A percentile compares a stretch with the other conserved stretches of the same genome.
Conservation (phyloP, 768 basidiomycete species). For the Scleroderma bovista region DNA sequence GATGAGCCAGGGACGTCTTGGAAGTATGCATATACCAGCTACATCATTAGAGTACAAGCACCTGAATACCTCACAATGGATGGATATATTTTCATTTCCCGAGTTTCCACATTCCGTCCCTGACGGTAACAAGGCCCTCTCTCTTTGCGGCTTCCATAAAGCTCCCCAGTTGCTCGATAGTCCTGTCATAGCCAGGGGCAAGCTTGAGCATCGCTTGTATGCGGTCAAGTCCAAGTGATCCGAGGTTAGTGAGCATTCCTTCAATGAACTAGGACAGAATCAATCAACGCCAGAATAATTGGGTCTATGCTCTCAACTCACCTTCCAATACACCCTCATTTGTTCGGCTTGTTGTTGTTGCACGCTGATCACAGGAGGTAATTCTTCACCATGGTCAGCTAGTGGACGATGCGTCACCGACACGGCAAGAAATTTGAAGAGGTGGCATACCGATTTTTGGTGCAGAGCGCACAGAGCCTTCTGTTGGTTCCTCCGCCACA, state of each 20-base stretch:
- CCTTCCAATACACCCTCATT: conserved; percentile 89
- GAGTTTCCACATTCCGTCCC: conserved; percentile 69
- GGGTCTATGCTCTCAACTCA: conserved; percentile 16
- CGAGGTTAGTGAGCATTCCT: conserved; percentile 88
- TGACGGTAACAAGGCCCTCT: conserved; percentile 68
- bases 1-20: too few relatives aligned
- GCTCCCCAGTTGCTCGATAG: conserved; percentile 66
- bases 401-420: neutral
- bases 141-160: conserved; percentile 80
- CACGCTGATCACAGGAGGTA: conserved; percentile 44
- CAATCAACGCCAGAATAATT: neutral
- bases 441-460: conserved; percentile 21
- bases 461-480: conserved; percentile 16
- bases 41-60: neutral
- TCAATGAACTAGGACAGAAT: conserved; percentile 64
- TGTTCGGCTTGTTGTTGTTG: conserved; percentile 81
- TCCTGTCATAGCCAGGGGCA: conserved; percentile 77
- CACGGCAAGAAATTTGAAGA: neutral
- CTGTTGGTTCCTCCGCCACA: conserved; percentile 42
- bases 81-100: conserved; percentile 8
- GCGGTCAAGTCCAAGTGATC: conserved; percentile 66
- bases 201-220: conserved; percentile 87
- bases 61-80: neutral
- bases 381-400: conserved; percentile 39
- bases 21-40: too few relatives aligned